Evolutionary conservation across 805 yeast species (phyloP).

Genomic region (Candida ovalis): DNA sequence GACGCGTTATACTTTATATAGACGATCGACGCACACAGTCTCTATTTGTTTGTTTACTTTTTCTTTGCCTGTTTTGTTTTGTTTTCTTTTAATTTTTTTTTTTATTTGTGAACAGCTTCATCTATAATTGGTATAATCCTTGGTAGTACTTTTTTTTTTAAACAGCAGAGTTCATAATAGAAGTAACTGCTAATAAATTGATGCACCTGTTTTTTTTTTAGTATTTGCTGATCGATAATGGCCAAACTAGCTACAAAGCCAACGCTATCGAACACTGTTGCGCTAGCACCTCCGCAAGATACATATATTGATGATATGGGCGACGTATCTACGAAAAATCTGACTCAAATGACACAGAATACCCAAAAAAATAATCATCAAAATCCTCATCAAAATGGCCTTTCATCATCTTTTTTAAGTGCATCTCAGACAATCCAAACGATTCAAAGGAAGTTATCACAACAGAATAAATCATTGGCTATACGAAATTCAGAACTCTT

Average conservation of each 20-base stretch:
- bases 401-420: too few relatives aligned
- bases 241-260: conserved; percentile 22
- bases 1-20: too few relatives aligned
- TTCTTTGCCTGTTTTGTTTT: too few relatives aligned
- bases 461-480: conserved; percentile 60
- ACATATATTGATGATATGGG: not conserved
- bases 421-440: conserved; percentile 3
- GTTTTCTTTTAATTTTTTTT: too few relatives aligned
- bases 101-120: too few relatives aligned
- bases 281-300: not conserved
- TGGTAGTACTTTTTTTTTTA: too few relatives aligned
- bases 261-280: conserved; percentile 2
- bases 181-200: not conserved
- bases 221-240: conserved; percentile 8
- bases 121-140: too few relatives aligned
- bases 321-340: not conserved
- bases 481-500: conserved; percentile 51
- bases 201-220: not conserved
- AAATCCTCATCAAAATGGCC: not conserved
- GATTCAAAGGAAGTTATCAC: conserved; percentile 27
- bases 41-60: too few relatives aligned
- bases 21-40: too few relatives aligned
- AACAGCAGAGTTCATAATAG: too few relatives aligned
- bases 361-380: not conserved
- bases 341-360: not conserved